These are phyloP conservation scores for Psilocybe azurescens DNA, from an alignment of 768 basidiomycete genomes.

Conservation along the genomic window DNA sequence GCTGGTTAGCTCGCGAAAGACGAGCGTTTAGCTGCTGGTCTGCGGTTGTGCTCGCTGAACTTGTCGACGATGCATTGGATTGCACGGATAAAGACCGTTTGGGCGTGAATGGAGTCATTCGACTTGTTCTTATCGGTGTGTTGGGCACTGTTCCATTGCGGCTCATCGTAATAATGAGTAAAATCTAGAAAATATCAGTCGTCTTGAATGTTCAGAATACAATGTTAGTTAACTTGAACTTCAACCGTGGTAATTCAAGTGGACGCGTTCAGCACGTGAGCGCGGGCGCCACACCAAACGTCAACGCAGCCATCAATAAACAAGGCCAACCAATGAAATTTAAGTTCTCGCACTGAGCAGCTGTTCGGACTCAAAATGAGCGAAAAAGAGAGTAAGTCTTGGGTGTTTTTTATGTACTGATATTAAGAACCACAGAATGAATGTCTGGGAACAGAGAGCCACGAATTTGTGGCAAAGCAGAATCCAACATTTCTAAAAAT, in stretches of 20 bases:
- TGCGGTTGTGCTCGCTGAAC: constrained; percentile 15
- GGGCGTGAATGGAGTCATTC: constrained; percentile 58
- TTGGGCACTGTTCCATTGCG: constrained; percentile 27
- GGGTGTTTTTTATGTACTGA: too few species aligned
- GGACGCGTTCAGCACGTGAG: constrained; percentile 18
- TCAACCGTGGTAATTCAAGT: constrained; percentile 24
- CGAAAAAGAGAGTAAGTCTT: too few species aligned
- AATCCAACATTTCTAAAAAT: background rate
- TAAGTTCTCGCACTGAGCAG: background rate
- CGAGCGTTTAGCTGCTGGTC: constrained; percentile 23
- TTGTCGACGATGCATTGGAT: constrained; percentile 26
- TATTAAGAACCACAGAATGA: too few species aligned
- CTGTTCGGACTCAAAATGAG: too few species aligned
- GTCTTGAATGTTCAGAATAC: constrained; percentile 12
- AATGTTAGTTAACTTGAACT: constrained; percentile 11
- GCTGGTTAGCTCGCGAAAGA: constrained; percentile 26
- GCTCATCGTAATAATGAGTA: constrained; percentile 13
- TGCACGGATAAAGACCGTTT: constrained; percentile 48
- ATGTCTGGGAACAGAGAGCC: too few species aligned
- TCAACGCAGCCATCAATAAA: background rate
- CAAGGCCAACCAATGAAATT: background rate
- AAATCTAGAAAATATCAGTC: background rate
- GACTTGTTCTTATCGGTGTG: constrained; percentile 41
- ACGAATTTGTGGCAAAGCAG: background rate
- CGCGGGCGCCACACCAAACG: background rate